Evolutionary conservation across 805 yeast genomes (phyloP).

Genomic region (Cyberlindnera suaveolens): DNA sequence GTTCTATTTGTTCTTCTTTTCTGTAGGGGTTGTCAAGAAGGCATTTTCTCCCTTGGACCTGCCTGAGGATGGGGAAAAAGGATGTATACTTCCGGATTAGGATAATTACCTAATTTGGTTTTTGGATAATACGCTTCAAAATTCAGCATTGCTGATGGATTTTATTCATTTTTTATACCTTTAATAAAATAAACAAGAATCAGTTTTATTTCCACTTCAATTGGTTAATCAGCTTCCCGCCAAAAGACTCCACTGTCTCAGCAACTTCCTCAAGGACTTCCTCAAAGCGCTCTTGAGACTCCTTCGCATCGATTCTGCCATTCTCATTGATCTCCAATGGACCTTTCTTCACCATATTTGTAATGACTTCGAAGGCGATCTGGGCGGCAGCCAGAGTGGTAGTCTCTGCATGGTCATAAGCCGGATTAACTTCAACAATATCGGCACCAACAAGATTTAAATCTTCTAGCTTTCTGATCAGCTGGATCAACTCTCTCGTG

Average conservation of each 20-base stretch:
- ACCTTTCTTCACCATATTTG: constrained; percentile 68
- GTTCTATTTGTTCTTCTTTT: too few relatives aligned
- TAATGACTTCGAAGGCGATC: constrained; percentile 61
- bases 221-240: constrained; percentile 8
- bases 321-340: constrained; percentile 17
- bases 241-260: not conserved
- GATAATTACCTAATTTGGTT: too few relatives aligned
- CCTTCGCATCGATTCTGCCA: constrained; percentile 5
- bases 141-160: too few relatives aligned
- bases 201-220: constrained; percentile 4
- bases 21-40: too few relatives aligned
- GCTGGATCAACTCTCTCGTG: constrained; percentile 53
- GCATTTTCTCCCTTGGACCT: too few relatives aligned
- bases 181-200: too few relatives aligned
- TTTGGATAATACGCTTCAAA: too few relatives aligned
- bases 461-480: constrained; percentile 55
- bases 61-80: too few relatives aligned
- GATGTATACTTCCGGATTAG: too few relatives aligned
- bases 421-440: constrained; percentile 68
- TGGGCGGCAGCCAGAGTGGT: constrained; percentile 69
- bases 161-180: too few relatives aligned
- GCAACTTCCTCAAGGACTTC: not conserved
- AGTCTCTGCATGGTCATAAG: constrained; percentile 57
- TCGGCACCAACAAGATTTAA: constrained; percentile 68
- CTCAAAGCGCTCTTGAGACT: not conserved